Percentiles rank a stretch among this genome's conserved stretches.
Conservation (phyloP, 2,329 filamentous ascomycete species). For the Claviceps humidiphila region DNA sequence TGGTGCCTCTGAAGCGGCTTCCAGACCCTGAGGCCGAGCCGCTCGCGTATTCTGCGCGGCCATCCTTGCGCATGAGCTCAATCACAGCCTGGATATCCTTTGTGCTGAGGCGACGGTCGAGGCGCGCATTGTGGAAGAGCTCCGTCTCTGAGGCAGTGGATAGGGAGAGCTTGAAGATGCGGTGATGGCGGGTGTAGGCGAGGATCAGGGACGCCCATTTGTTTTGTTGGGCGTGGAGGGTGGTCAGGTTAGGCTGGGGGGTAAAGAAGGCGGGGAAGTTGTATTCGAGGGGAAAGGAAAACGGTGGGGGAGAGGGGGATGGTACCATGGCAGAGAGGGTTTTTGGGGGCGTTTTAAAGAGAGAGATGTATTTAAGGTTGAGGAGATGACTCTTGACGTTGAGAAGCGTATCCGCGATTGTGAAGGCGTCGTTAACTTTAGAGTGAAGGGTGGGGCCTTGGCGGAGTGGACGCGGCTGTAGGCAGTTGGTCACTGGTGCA, state of each 20-base stretch:
- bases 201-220: constrained; percentile 85
- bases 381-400: too few relatives aligned
- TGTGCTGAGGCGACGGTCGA: constrained; percentile 37
- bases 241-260: constrained; percentile 60
- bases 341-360: not conserved
- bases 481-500: too few relatives aligned
- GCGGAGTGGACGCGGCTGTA: not conserved
- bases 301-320: not conserved
- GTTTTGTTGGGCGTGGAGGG: constrained; percentile 59
- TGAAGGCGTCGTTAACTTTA: not conserved
- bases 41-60: constrained; percentile 52
- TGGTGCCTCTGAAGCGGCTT: constrained; percentile 8
- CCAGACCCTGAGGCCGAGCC: not conserved
- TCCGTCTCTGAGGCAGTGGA: constrained; percentile 36
- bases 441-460: not conserved
- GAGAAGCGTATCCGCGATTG: not conserved
- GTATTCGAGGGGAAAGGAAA: constrained; percentile 48
- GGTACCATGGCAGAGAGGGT: not conserved
- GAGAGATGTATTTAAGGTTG: not conserved
- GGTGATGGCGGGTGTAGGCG: constrained; percentile 67
- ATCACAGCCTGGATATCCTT: constrained; percentile 45
- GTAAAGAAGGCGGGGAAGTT: constrained; percentile 79
- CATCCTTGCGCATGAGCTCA: constrained; percentile 45
- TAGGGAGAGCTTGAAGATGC: constrained; percentile 62
- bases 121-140: constrained; percentile 44